Conservation (phyloP, 441 rosid species). For the Theobroma grandiflorum region DNA sequence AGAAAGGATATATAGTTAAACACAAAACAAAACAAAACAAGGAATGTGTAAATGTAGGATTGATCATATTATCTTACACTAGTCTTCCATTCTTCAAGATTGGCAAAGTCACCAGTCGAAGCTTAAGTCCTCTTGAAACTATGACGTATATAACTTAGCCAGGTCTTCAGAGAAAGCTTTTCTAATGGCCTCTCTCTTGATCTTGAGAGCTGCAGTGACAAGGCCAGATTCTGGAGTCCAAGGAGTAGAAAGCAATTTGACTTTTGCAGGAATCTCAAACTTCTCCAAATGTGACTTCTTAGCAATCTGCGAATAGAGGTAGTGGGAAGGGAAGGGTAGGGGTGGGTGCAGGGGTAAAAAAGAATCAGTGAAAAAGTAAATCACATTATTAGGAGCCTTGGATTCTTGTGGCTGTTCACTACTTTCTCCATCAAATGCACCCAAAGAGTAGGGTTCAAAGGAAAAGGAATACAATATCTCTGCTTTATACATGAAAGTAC, state of each 20-base stretch:
- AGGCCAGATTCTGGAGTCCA: slow-evolving; percentile 98
- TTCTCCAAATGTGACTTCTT: slow-evolving; percentile 76
- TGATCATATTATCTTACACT: neutral
- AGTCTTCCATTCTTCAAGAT: neutral
- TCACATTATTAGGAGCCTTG: neutral
- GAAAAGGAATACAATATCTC: neutral
- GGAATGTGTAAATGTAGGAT: neutral
- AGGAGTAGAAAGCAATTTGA: slow-evolving; percentile 69
- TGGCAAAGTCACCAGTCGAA: slow-evolving; percentile 9
- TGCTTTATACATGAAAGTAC: neutral
- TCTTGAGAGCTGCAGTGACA: slow-evolving; percentile 93
- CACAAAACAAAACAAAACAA: neutral
- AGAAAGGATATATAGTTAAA: neutral
- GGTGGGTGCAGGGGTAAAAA: neutral
- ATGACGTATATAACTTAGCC: slow-evolving; percentile 64
- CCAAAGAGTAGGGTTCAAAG: neutral
- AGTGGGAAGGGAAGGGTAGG: neutral
- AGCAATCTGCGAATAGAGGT: slow-evolving; percentile 56
- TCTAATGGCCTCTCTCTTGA: slow-evolving; percentile 82
- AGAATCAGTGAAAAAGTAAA: neutral
- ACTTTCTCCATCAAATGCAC: neutral
- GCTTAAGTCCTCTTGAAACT: slow-evolving; percentile 1
- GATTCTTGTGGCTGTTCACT: neutral
- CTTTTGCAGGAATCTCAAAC: slow-evolving; percentile 91
- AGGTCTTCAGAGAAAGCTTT: slow-evolving; percentile 77